A percentile compares a stretch with the other conserved stretches of the same genome.
Evolutionary conservation across 2,329 filamentous ascomycete genomes (phyloP).

Genomic region (Verticillium isaacii): DNA sequence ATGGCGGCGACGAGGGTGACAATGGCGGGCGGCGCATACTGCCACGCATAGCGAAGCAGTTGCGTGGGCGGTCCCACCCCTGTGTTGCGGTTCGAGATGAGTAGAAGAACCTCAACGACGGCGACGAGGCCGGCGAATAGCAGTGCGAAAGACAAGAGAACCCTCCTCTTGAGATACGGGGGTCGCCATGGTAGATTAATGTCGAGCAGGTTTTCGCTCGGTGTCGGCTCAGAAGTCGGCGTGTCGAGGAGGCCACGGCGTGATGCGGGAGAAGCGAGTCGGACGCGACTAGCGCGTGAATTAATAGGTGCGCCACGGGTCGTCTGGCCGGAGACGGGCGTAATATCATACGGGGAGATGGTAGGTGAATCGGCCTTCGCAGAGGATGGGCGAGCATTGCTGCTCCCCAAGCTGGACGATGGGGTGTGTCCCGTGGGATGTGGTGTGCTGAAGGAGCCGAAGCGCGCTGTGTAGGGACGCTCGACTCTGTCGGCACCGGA

Average conservation of each 20-base stretch:
- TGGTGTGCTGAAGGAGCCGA: slow-evolving; percentile 1
- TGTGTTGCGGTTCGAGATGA: slow-evolving; percentile 22
- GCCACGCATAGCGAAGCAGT: slow-evolving; percentile 28
- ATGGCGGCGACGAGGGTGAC: slow-evolving; percentile 24
- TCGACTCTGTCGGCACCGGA: background rate
- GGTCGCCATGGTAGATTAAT: slow-evolving; percentile 28
- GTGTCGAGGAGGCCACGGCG: background rate
- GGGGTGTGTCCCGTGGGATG: background rate
- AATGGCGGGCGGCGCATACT: slow-evolving; percentile 27
- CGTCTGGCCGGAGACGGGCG: background rate
- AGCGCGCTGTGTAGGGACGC: slow-evolving; percentile 6
- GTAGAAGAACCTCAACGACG: slow-evolving; percentile 23
- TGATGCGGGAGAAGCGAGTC: background rate
- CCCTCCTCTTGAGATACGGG: slow-evolving; percentile 26
- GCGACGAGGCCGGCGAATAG: slow-evolving; percentile 22
- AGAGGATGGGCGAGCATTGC: background rate
- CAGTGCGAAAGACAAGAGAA: slow-evolving; percentile 22
- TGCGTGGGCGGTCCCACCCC: slow-evolving; percentile 21
- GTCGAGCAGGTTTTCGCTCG: slow-evolving; percentile 18
- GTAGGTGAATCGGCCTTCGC: background rate
- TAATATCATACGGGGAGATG: background rate
- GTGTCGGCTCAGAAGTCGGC: slow-evolving; percentile 3
- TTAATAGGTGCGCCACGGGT: slow-evolving; percentile 1
- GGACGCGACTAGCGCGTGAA: background rate
- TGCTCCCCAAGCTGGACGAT: background rate